phyloP scores from a whole-genome alignment of 768 basidiomycete genomes.

The Psilocybe azurescens region DNA sequence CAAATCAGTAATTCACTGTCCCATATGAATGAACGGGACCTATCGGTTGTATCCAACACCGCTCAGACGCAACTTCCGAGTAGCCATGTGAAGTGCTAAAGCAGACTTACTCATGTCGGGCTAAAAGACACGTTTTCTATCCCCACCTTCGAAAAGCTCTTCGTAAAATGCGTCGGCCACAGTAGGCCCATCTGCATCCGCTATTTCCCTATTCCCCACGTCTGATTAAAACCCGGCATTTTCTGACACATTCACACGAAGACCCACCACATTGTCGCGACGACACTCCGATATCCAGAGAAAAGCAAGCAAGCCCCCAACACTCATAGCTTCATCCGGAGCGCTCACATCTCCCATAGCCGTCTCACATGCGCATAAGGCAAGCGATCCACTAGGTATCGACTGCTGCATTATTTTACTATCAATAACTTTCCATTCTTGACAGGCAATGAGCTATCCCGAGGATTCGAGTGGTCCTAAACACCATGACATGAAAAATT shows the following conservation, averaged over 20 bases:
- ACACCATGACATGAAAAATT: constrained; percentile 38
- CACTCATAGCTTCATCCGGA: constrained; percentile 30
- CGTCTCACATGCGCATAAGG: constrained; percentile 39
- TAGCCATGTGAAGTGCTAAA: constrained; percentile 7
- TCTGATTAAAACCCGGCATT: neutral
- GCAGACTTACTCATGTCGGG: constrained; percentile 6
- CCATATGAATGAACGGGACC: too few species aligned
- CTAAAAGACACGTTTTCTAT: neutral
- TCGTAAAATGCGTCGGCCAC: constrained; percentile 19
- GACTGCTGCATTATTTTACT: constrained; percentile 26
- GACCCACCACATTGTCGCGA: constrained; percentile 27
- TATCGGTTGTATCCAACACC: neutral
- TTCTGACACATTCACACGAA: constrained; percentile 14
- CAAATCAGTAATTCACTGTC: too few species aligned
- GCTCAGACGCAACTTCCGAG: neutral
- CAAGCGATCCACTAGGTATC: constrained; percentile 23
- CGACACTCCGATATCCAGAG: constrained; percentile 28
- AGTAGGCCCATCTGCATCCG: constrained; percentile 18
- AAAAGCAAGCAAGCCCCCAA: constrained; percentile 28
- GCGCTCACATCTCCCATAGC: constrained; percentile 26
- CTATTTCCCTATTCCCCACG: constrained; percentile 12
- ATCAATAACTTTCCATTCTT: constrained; percentile 21
- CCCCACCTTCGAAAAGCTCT: constrained; percentile 7
- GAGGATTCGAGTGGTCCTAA: constrained; percentile 28
- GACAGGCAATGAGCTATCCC: constrained; percentile 28